Evolutionary conservation across 202 grass and related monocot species (phyloP).

Genomic region (Zoysia matrella): DNA sequence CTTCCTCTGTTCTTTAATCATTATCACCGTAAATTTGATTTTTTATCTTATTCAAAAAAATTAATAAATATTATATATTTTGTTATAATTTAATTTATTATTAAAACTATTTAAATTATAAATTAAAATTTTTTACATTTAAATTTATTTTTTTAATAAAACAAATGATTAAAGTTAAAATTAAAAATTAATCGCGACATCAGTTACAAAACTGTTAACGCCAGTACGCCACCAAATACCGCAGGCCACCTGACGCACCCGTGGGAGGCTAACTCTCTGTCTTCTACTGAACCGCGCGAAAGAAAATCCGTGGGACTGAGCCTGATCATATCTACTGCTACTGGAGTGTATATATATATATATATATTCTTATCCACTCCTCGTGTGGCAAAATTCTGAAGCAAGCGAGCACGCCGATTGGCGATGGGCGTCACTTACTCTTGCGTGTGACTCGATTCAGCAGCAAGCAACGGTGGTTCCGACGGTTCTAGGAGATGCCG

Average conservation of each 20-base stretch:
- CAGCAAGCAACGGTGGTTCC: constrained; percentile 20
- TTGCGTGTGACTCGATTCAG: constrained; percentile 7
- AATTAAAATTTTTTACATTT: too few relatives aligned
- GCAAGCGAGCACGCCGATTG: background rate
- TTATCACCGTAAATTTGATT: too few relatives aligned
- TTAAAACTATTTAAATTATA: too few relatives aligned
- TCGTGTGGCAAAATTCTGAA: constrained; percentile 3
- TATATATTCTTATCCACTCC: constrained; percentile 8
- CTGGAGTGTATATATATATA: background rate
- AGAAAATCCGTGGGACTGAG: background rate
- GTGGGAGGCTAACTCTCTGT: constrained; percentile 18
- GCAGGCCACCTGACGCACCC: background rate
- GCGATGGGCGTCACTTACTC: background rate
- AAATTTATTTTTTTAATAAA: too few relatives aligned
- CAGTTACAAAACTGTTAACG: background rate
- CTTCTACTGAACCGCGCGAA: background rate
- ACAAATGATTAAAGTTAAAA: too few relatives aligned
- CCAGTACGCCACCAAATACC: background rate
- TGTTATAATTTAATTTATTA: too few relatives aligned
- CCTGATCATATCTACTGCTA: background rate
- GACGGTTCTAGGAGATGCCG: background rate
- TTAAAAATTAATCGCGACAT: too few relatives aligned
- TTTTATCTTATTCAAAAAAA: too few relatives aligned
- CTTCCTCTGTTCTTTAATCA: too few relatives aligned
- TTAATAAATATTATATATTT: too few relatives aligned